Percentiles rank a stretch among this genome's conserved stretches.
These are phyloP conservation scores for Andrographis paniculata DNA, from an alignment of 305 asterid species.

Conservation along the genomic window DNA sequence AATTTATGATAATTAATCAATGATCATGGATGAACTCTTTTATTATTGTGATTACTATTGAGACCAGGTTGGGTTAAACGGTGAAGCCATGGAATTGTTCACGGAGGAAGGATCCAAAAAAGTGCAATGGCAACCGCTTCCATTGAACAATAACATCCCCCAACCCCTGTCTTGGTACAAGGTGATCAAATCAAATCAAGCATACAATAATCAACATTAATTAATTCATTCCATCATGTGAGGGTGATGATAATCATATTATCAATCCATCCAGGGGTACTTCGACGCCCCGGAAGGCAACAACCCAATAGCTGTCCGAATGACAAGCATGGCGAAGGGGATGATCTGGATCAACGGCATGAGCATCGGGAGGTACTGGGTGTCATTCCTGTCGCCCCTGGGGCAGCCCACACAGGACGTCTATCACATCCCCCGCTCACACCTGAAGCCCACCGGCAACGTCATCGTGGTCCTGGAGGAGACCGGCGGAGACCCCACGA, in stretches of 20 bases:
- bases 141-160: slow-evolving; percentile 15
- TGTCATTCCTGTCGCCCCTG: slow-evolving; percentile 57
- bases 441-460: slow-evolving; percentile 51
- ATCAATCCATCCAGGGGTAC: slow-evolving; percentile 27
- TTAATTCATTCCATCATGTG: neutral
- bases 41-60: too few relatives aligned
- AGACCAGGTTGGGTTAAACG: slow-evolving; percentile 54
- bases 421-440: slow-evolving; percentile 86
- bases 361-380: slow-evolving; percentile 86
- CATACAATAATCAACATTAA: neutral
- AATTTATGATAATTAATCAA: too few relatives aligned
- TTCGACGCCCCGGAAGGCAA: slow-evolving; percentile 77
- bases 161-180: slow-evolving; percentile 78
- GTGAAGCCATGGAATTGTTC: slow-evolving; percentile 43
- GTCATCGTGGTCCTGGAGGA: slow-evolving; percentile 65
- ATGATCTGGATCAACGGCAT: slow-evolving; percentile 79
- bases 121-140: slow-evolving; percentile 55
- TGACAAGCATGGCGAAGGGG: slow-evolving; percentile 75
- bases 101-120: slow-evolving; percentile 61
- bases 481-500: slow-evolving; percentile 55
- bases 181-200: slow-evolving; percentile 30
- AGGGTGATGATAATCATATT: too few relatives aligned
- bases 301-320: slow-evolving; percentile 51
- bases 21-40: too few relatives aligned
- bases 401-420: slow-evolving; percentile 71